Conservation (phyloP, 1,139 yeast species). For the Candida sanyaensis region DNA sequence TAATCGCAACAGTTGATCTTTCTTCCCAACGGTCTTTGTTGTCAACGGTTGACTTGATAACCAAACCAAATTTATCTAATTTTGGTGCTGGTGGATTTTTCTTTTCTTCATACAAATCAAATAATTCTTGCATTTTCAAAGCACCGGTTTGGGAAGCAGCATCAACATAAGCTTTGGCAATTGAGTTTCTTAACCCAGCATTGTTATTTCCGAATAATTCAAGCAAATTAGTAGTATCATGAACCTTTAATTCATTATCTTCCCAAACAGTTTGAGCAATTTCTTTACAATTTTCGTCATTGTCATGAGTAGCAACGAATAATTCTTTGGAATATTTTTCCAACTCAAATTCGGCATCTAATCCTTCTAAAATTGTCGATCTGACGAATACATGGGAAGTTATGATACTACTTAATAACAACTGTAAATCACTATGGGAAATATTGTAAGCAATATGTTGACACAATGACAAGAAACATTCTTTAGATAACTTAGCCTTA, state of each 20-base stretch:
- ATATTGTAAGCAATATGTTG: conserved; percentile 71
- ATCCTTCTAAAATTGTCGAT: conserved; percentile 73
- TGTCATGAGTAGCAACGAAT: conserved; percentile 80
- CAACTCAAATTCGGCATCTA: conserved; percentile 86
- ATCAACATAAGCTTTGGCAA: conserved; percentile 53
- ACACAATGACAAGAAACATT: conserved; percentile 73
- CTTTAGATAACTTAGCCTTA: conserved; percentile 80
- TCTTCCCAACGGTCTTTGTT: conserved; percentile 81
- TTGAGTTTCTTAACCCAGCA: conserved; percentile 66
- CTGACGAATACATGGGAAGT: conserved; percentile 73
- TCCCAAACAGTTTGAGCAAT: conserved; percentile 84
- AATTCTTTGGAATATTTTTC: conserved; percentile 64
- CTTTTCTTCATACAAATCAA: conserved; percentile 57
- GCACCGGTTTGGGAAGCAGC: conserved; percentile 16
- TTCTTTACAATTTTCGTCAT: conserved; percentile 60
- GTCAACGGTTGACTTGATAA: conserved; percentile 59
- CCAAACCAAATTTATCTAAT: conserved; percentile 77
- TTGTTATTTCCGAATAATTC: conserved; percentile 54
- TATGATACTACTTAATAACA: conserved; percentile 60
- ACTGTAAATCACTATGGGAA: conserved; percentile 54
- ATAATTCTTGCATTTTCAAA: conserved; percentile 46
- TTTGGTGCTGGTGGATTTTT: conserved; percentile 77
- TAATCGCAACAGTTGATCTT: conserved; percentile 77
- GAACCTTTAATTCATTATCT: conserved; percentile 61
- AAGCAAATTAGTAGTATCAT: conserved; percentile 47